Evolutionary conservation across 169 alveolate species (phyloP).

Genomic region (Theileria orientalis): DNA sequence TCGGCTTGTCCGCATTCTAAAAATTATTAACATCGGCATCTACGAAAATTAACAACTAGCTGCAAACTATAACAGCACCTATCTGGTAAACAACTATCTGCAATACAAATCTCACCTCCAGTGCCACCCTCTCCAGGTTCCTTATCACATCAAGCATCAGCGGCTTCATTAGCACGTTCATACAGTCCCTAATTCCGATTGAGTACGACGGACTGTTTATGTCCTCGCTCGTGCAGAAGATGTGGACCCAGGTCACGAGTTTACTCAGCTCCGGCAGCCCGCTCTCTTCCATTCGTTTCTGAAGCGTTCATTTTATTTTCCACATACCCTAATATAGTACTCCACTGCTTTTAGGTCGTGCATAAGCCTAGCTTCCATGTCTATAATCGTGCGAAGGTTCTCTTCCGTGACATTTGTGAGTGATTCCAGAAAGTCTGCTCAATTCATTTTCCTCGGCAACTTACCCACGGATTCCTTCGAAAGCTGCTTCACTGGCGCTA

Average conservation of each 20-base stretch:
- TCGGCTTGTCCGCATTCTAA: constrained; percentile 83
- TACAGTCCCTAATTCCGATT: constrained; percentile 79
- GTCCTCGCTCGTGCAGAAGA: constrained; percentile 93
- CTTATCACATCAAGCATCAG: constrained; percentile 61
- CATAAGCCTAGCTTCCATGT: constrained; percentile 82
- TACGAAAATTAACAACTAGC: too few relatives aligned
- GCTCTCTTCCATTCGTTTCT: constrained; percentile 50
- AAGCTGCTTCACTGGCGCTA: constrained; percentile 52
- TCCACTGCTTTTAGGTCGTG: constrained; percentile 94
- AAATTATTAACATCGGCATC: not conserved
- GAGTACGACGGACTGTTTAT: constrained; percentile 90
- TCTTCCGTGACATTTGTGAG: constrained; percentile 63
- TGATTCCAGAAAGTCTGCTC: constrained; percentile 19
- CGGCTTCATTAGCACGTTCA: constrained; percentile 74
- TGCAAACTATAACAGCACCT: too few relatives aligned
- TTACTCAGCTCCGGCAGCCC: constrained; percentile 58
- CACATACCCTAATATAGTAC: constrained; percentile 83
- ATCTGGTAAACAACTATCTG: too few relatives aligned
- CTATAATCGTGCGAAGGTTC: constrained; percentile 77
- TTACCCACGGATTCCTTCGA: constrained; percentile 61
- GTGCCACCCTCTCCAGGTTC: constrained; percentile 66
- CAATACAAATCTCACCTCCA: constrained; percentile 54
- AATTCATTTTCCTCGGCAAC: not conserved
- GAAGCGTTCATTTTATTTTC: not conserved
- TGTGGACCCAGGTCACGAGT: constrained; percentile 84